phyloP scores from a whole-genome alignment of 2,329 filamentous ascomycete genomes.

The Sporothrix curviconia region DNA sequence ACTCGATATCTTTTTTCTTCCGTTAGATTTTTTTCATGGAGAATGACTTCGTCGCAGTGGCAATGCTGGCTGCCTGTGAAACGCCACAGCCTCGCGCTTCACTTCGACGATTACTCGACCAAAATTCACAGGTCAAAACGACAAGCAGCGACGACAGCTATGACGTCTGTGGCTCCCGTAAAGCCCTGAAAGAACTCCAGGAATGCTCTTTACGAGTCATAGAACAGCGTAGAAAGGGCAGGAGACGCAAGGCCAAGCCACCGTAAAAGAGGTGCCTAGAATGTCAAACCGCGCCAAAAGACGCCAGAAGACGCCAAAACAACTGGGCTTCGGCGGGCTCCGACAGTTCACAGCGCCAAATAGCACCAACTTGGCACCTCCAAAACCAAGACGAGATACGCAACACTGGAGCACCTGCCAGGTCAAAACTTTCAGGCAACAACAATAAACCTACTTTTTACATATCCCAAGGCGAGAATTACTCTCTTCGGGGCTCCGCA shows the following conservation, averaged over 20 bases:
- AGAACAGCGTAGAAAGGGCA: not conserved
- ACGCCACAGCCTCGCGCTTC: not conserved
- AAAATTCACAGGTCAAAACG: not conserved
- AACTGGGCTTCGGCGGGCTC: conserved; percentile 2
- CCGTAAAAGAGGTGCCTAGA: not conserved
- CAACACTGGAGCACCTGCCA: not conserved
- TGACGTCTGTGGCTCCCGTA: too few relatives aligned
- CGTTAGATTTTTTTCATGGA: too few relatives aligned
- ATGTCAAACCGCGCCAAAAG: not conserved
- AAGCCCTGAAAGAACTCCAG: too few relatives aligned
- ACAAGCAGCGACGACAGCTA: too few relatives aligned
- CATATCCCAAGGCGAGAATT: not conserved
- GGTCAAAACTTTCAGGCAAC: not conserved
- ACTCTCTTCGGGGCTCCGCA: too few relatives aligned
- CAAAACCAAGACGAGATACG: too few relatives aligned
- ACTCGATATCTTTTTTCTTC: not conserved
- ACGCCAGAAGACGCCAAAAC: not conserved
- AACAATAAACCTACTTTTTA: not conserved
- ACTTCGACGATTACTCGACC: not conserved
- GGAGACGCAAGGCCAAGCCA: not conserved
- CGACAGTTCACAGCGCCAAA: not conserved
- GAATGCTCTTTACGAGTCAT: not conserved
- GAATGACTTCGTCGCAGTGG: too few relatives aligned
- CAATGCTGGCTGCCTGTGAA: too few relatives aligned
- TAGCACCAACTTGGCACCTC: not conserved